These are phyloP conservation scores for Periconia sp. DNA, from an alignment of 2,329 filamentous ascomycete genomes.

Conservation along the genomic window DNA sequence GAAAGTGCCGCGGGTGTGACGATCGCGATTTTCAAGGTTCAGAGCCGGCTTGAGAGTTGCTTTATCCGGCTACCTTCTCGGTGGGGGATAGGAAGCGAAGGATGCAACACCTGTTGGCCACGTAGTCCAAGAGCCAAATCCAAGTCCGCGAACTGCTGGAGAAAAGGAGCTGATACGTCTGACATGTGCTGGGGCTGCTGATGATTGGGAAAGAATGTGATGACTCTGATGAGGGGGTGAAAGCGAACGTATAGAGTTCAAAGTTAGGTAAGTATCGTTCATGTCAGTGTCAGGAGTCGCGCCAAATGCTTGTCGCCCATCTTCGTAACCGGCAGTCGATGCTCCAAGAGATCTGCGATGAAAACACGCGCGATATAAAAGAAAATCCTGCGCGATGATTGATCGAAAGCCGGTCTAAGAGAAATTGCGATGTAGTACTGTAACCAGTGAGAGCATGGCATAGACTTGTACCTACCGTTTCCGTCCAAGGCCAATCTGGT, in stretches of 20 bases:
- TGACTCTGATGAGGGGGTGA: neutral
- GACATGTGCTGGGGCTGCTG: neutral
- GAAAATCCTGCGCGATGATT: constrained; percentile 17
- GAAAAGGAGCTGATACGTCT: neutral
- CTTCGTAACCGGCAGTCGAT: constrained; percentile 5
- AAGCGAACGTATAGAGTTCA: constrained; percentile 1
- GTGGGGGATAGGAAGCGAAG: neutral
- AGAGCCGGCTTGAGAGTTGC: constrained; percentile 9
- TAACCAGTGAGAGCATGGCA: constrained; percentile 23
- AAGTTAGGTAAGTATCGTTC: neutral
- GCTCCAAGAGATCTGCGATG: neutral
- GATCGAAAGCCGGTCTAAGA: constrained; percentile 13
- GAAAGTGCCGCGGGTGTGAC: constrained; percentile 19
- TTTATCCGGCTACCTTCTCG: constrained; percentile 1
- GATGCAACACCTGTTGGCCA: neutral
- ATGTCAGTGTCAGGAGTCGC: constrained; percentile 13
- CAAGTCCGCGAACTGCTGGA: neutral
- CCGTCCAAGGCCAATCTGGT: constrained; percentile 6
- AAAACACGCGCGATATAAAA: constrained; percentile 4
- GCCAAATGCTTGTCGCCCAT: constrained; percentile 24
- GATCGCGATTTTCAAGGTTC: constrained; percentile 6
- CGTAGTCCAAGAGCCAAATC: neutral
- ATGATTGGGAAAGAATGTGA: neutral
- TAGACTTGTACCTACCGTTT: constrained; percentile 15
- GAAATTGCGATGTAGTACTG: constrained; percentile 21